phyloP scores from a whole-genome alignment of 2,329 filamentous ascomycete species.

The Colletotrichum sp. region DNA sequence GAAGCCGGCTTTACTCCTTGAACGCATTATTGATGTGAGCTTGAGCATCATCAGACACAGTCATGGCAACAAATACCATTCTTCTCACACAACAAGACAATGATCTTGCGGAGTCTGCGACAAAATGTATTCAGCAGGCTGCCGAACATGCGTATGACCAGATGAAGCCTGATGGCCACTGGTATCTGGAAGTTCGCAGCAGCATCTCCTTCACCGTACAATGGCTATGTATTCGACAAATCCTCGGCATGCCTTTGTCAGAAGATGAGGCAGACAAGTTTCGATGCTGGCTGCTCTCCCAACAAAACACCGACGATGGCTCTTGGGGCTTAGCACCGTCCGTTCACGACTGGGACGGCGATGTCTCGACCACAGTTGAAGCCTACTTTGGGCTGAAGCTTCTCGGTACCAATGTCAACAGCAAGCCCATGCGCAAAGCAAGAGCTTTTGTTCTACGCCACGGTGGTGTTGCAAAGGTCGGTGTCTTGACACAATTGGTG shows the following conservation, averaged over 20 bases:
- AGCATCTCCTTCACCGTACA: constrained; percentile 3
- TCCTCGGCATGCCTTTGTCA: not conserved
- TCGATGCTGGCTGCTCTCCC: not conserved
- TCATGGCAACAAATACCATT: not conserved
- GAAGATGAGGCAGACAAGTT: not conserved
- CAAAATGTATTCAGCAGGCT: not conserved
- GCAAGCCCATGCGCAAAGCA: not conserved
- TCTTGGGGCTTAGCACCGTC: not conserved
- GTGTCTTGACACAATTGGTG: not conserved
- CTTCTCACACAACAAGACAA: not conserved
- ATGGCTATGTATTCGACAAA: not conserved
- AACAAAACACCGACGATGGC: not conserved
- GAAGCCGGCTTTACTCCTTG: not conserved
- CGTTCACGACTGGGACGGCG: not conserved
- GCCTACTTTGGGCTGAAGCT: constrained; percentile 9
- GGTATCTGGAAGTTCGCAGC: not conserved
- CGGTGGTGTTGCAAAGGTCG: not conserved
- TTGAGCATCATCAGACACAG: not conserved
- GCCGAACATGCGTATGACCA: not conserved
- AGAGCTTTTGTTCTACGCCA: not conserved
- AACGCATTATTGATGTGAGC: fast-evolving
- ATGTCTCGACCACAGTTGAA: constrained; percentile 2
- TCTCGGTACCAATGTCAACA: not conserved
- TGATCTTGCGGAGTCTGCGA: not conserved
- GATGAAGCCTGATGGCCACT: constrained; percentile 3